Evolutionary conservation across 306 rosid species (phyloP), one percentile per base, ranked within the genome.

Genomic region (Prunus armeniaca): DNA sequence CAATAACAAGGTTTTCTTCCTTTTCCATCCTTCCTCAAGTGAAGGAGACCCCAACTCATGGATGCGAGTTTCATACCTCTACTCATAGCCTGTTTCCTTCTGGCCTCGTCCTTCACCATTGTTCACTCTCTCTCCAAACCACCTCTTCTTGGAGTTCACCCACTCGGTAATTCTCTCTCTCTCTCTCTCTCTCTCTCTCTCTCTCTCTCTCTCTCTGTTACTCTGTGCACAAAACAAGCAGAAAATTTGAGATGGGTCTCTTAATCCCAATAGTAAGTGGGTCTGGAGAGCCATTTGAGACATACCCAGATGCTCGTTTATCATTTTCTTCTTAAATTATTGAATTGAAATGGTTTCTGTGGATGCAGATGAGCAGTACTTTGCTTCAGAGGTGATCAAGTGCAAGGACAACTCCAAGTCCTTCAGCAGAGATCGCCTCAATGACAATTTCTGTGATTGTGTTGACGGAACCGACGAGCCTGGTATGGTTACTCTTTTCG

Each of bases 391-490:
- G 69, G 81, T 82, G 73, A 90, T 94, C 74, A 78, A 80, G 65
- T 94, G 98, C 87, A 94, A 75, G 89, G 96, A 90, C 70, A 86
- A 88, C 45, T 86, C 91, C 52, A 90, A 87, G 80, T 88, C 88
- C 12, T 89, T 94, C 85, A 67, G 81, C 75, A 83, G 88, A 77
- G 87, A 90, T 67, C 97, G 95, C 71, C 91, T 94, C 72, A 92
- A 94, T 54, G 97, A 90, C 69, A 47, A 94, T 79, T 92, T 82
- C 84, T 94, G 97, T 18, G 98, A 92, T 67, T 94, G 98, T 78
- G 67, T 79, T 52, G 97, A 94, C 83, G 97, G 96, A 38, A 92
- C 98, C 14, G 96, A 94, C 80, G 98, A 94, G 75, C 97, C 96
- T 12, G 98, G 97, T 89, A 82, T 62, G 5, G 19, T 54, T 79